phyloP scores from a whole-genome alignment of 202 grass and related monocot species.

The Brachypodium distachyon region DNA sequence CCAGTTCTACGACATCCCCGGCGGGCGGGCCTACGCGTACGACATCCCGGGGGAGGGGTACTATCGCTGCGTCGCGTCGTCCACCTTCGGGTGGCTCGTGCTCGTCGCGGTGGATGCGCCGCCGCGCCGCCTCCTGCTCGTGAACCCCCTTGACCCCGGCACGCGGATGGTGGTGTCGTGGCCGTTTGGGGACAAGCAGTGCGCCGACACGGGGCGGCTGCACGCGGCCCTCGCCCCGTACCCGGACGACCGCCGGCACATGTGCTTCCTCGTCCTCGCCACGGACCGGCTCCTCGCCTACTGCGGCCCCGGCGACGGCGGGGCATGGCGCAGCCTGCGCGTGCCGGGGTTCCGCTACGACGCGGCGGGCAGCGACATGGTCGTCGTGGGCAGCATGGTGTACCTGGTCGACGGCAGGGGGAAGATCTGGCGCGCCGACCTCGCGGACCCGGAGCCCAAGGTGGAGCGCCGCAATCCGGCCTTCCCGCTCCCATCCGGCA shows the following conservation, averaged over 20 bases:
- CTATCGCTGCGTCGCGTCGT: conserved; percentile 20
- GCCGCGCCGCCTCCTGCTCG: conserved; percentile 22
- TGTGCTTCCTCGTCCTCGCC: conserved; percentile 31
- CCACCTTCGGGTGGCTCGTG: conserved; percentile 36
- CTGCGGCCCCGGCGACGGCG: conserved; percentile 12
- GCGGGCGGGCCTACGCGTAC: conserved; percentile 24
- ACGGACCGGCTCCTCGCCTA: conserved; percentile 30
- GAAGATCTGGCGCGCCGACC: conserved; percentile 37
- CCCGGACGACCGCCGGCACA: neutral
- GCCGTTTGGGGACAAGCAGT: conserved; percentile 26
- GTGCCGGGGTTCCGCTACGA: conserved; percentile 30
- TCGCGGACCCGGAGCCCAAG: conserved; percentile 19
- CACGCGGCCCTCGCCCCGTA: conserved; percentile 20
- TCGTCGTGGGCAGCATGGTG: conserved; percentile 12
- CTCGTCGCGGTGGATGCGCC: conserved; percentile 2
- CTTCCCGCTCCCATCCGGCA: conserved; percentile 3
- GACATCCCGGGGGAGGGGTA: neutral
- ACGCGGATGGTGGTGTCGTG: neutral
- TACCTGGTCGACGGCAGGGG: conserved; percentile 26
- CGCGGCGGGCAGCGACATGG: conserved; percentile 20
- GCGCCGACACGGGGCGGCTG: neutral
- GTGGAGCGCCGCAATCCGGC: conserved; percentile 22
- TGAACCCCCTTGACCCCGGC: conserved; percentile 23
- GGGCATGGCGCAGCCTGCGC: conserved; percentile 24
- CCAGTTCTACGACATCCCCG: conserved; percentile 38